Percentiles rank a stretch among this genome's conserved stretches.
phyloP scores from a whole-genome alignment of 177 flowering plant genomes.

The Telopea speciosissima region DNA sequence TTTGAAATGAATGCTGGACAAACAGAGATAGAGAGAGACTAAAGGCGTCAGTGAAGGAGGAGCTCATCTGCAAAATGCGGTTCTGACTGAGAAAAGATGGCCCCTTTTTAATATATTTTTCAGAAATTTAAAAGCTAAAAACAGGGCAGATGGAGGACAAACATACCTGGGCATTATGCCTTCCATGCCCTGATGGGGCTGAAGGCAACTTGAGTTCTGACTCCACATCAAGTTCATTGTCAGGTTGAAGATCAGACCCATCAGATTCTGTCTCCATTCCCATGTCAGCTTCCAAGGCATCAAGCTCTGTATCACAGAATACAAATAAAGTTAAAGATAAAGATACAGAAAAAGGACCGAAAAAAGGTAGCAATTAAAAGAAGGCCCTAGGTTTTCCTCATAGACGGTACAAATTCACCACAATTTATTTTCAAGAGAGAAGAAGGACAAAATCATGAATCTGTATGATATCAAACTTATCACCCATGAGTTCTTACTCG shows the following conservation, averaged over 20 bases:
- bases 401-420: background rate
- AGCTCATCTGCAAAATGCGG: too few relatives aligned
- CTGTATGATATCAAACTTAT: slow-evolving; percentile 33
- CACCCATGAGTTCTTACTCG: slow-evolving; percentile 95
- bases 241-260: slow-evolving; percentile 83
- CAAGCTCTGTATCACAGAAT: slow-evolving; percentile 60
- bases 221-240: slow-evolving; percentile 65
- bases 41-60: too few relatives aligned
- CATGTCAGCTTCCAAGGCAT: slow-evolving; percentile 97
- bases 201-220: slow-evolving; percentile 81
- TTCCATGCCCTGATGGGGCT: slow-evolving; percentile 77
- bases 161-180: slow-evolving; percentile 56
- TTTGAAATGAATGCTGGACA: too few relatives aligned
- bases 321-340: background rate
- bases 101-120: too few relatives aligned
- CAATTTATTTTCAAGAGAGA: background rate
- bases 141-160: background rate
- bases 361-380: background rate
- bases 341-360: background rate
- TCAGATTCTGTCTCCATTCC: slow-evolving; percentile 71
- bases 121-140: too few relatives aligned
- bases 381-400: background rate
- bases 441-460: background rate
- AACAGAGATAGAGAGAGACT: too few relatives aligned
- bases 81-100: too few relatives aligned